These are phyloP conservation scores for Nyctanthes arbortristis DNA, from an alignment of 257 asterid species.

Conservation along the genomic window DNA sequence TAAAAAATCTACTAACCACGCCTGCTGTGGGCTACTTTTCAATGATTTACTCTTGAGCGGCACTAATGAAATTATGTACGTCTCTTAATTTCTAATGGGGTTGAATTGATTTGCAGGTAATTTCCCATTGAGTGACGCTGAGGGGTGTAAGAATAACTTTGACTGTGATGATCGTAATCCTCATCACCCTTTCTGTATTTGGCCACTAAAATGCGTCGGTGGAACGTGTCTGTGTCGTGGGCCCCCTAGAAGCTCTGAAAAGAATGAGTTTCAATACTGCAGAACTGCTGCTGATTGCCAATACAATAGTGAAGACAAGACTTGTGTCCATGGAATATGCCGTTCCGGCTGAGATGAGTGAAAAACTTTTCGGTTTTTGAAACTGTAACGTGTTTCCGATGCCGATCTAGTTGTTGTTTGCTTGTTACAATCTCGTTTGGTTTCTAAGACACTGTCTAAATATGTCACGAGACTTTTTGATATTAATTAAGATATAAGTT, in stretches of 20 bases:
- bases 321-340: background rate
- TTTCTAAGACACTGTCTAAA: too few relatives aligned
- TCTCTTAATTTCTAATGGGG: too few relatives aligned
- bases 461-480: too few relatives aligned
- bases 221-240: background rate
- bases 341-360: background rate
- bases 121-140: background rate
- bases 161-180: background rate
- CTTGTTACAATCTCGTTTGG: too few relatives aligned
- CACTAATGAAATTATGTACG: too few relatives aligned
- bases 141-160: background rate
- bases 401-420: too few relatives aligned
- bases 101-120: background rate
- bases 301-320: background rate
- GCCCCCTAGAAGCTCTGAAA: background rate
- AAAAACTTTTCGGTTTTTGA: too few relatives aligned
- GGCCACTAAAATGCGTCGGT: background rate
- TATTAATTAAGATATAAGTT: background rate
- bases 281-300: background rate
- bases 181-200: background rate
- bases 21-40: too few relatives aligned
- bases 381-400: too few relatives aligned
- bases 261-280: background rate
- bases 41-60: too few relatives aligned
- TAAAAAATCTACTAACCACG: too few relatives aligned